Evolutionary conservation across 2,329 filamentous ascomycete genomes (phyloP).

Genomic region (Stemphylium lycopersici): DNA sequence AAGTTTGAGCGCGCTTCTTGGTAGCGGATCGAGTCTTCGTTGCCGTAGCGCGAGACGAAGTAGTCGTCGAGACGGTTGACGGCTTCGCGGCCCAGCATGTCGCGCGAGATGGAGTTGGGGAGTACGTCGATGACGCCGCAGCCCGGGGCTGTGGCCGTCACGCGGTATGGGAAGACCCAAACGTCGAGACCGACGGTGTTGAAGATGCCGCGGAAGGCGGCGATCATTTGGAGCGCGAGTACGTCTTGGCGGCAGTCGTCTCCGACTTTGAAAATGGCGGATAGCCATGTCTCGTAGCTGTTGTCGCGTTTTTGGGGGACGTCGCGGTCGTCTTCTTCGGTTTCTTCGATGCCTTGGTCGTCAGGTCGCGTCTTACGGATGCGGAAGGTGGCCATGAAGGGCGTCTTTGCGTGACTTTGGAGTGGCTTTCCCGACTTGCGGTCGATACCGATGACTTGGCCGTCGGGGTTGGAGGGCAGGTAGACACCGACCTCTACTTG

Average conservation of each 20-base stretch:
- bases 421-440: constrained; percentile 96
- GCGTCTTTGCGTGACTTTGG: constrained; percentile 97
- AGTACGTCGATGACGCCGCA: constrained; percentile 98
- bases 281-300: constrained; percentile 96
- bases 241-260: constrained; percentile 98
- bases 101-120: constrained; percentile 95
- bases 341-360: constrained; percentile 37
- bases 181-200: constrained; percentile 93
- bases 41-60: constrained; percentile 96
- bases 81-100: constrained; percentile 97
- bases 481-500: constrained; percentile 97
- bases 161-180: constrained; percentile 95
- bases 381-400: constrained; percentile 98
- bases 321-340: constrained; percentile 39
- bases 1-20: constrained; percentile 96
- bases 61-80: constrained; percentile 99
- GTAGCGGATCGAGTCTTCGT: constrained; percentile 92
- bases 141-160: constrained; percentile 94
- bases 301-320: constrained; percentile 48
- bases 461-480: constrained; percentile 94
- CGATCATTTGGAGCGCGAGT: constrained; percentile 95
- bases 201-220: constrained; percentile 96
- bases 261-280: constrained; percentile 99
- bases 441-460: constrained; percentile 96
- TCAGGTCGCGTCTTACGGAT: constrained; percentile 77